Evolutionary conservation across 1,284 basidiomycete genomes (phyloP), one percentile per base, ranked within the genome.

Genomic region (Agroathelia rolfsii): DNA sequence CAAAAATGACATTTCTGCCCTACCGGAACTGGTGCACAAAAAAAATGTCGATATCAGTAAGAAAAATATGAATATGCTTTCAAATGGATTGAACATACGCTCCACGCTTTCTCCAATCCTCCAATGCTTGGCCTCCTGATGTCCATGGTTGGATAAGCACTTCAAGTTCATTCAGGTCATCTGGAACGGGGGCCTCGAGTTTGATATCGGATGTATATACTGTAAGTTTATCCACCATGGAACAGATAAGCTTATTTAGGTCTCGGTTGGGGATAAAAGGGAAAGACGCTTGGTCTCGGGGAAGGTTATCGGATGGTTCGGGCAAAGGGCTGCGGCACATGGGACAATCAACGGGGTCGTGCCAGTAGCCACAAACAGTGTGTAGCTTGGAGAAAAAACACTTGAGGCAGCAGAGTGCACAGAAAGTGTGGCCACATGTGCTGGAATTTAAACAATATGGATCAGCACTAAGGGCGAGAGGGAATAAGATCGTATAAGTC

Each of bases 331-430:
- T 62, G 43, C 74, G 72, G 49, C 76, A 79, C 36, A 79, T 62
- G 13, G 76, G 77, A 50, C 75, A 80, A 41, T 72, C 68, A 24
- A 78, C 70, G 5, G 61, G 51, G 43, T 76, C 67, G 41, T 79
- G 76, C 76, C 76, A 81, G 21, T 58, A 53, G 21, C 74, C 74
- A 43, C 77, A 79, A 1, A 56, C 58, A 32, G 55, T 55, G 50
- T 76, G 74, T 22, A 77, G 53, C 29, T 67, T 65, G 38, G 74
- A 70, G 55, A 79, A 79, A 52, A 71, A 71, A 70, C 73, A 76
- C 45, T 70, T 71, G 14, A 79, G 48, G 38, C 76, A 69, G 49
- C 75, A 79, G 20, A 72, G 52, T 13, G 69, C 66, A 47, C 75
- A 78, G 47, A 74, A 80, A 1, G 73, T 65, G 44, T 80, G 76